These are phyloP conservation scores for Corynespora cassiicola DNA, from an alignment of 2,329 filamentous ascomycete species.

Conservation along the genomic window DNA sequence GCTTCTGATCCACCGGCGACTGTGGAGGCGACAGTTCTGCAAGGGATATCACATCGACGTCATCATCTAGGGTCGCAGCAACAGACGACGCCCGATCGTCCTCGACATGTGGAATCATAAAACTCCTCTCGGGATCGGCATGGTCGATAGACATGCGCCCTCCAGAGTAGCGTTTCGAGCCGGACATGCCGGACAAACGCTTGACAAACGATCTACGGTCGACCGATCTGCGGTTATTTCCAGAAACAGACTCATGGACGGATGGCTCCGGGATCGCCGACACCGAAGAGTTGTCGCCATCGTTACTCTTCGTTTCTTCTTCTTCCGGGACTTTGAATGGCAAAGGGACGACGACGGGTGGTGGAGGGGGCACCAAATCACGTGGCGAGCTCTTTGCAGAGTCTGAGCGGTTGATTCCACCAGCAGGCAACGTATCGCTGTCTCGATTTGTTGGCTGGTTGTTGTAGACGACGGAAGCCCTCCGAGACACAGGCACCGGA, in stretches of 20 bases:
- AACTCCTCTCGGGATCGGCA: constrained; percentile 44
- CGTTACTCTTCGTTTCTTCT: constrained; percentile 50
- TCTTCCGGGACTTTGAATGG: constrained; percentile 67
- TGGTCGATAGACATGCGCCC: constrained; percentile 21
- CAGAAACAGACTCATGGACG: constrained; percentile 13
- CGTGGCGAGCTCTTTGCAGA: constrained; percentile 24
- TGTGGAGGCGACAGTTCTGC: constrained; percentile 34
- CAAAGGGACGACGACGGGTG: constrained; percentile 67
- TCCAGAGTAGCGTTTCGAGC: constrained; percentile 28
- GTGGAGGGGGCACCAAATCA: constrained; percentile 48
- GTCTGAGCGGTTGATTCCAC: constrained; percentile 6
- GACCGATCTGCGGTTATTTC: too few relatives aligned
- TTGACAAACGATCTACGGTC: constrained; percentile 41
- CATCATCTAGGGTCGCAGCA: constrained; percentile 65
- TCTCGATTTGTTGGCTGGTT: constrained; percentile 6
- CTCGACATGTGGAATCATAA: constrained; percentile 41
- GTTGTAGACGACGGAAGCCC: too few relatives aligned
- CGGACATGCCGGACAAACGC: constrained; percentile 39
- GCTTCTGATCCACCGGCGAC: constrained; percentile 29
- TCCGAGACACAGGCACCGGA: too few relatives aligned
- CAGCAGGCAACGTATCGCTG: constrained; percentile 4
- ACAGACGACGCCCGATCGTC: constrained; percentile 56
- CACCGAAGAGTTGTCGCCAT: constrained; percentile 60
- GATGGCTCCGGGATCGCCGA: constrained; percentile 61
- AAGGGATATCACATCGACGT: constrained; percentile 54